Evolutionary conservation across 768 basidiomycete species (phyloP).

Genomic region (Crassisporium funariophilum): DNA sequence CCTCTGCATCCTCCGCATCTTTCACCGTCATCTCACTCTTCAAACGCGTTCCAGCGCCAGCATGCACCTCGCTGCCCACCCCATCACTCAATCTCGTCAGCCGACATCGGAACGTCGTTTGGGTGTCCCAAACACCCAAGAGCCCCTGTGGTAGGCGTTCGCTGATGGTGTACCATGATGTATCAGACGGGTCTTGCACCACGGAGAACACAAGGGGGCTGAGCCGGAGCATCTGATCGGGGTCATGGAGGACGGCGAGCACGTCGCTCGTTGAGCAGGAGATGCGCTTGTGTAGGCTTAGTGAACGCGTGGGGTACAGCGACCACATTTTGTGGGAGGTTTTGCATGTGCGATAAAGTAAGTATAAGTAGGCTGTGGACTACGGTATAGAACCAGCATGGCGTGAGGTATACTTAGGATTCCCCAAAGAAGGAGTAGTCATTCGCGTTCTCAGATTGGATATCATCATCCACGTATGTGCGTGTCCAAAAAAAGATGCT

Average conservation of each 20-base stretch:
- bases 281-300: conserved; percentile 25
- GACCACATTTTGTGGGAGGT: conserved; percentile 28
- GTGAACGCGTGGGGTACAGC: conserved; percentile 30
- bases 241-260: conserved; percentile 35
- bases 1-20: conserved; percentile 14
- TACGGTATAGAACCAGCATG: no score
- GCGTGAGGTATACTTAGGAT: no score
- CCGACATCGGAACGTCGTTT: conserved; percentile 25
- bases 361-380: no score
- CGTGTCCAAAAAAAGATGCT: no score
- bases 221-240: conserved; percentile 26
- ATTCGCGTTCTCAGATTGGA: no score
- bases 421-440: no score
- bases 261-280: conserved; percentile 20
- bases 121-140: conserved; percentile 24
- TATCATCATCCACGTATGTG: no score
- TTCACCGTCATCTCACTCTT: conserved; percentile 15
- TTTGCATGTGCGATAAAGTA: background rate
- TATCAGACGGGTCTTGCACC: conserved; percentile 25
- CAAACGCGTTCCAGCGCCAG: conserved; percentile 18
- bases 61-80: conserved; percentile 18
- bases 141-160: conserved; percentile 30
- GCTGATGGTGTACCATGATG: conserved; percentile 29
- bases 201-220: conserved; percentile 33
- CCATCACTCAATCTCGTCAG: conserved; percentile 19